A percentile compares a stretch with the other conserved stretches of the same genome.
Conservation (phyloP, 179 eudicot species). For the Beta lomatogona region DNA sequence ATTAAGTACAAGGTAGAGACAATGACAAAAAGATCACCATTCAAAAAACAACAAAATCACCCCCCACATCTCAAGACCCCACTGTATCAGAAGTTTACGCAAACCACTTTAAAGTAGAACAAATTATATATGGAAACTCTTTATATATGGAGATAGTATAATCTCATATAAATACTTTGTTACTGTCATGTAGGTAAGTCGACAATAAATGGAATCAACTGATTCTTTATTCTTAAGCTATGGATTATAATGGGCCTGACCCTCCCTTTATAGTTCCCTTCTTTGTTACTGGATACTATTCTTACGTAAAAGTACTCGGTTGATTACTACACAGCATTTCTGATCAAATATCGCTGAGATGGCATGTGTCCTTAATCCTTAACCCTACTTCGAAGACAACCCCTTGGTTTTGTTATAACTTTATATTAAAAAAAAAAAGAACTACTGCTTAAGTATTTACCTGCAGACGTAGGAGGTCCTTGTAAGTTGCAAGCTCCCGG, state of each 20-base stretch:
- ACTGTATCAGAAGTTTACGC: not conserved
- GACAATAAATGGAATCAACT: not conserved
- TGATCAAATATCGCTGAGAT: too few relatives aligned
- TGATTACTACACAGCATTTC: too few relatives aligned
- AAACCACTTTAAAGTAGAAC: not conserved
- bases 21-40: not conserved
- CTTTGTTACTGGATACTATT: too few relatives aligned
- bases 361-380: too few relatives aligned
- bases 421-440: not conserved
- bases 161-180: not conserved
- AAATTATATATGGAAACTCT: not conserved
- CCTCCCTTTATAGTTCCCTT: too few relatives aligned
- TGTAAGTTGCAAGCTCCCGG: slow-evolving; percentile 90
- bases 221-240: not conserved
- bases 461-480: slow-evolving; percentile 96
- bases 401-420: not conserved
- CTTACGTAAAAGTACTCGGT: too few relatives aligned
- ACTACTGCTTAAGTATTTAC: slow-evolving; percentile 34
- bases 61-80: not conserved
- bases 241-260: not conserved
- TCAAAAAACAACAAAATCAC: not conserved
- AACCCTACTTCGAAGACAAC: too few relatives aligned
- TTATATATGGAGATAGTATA: not conserved
- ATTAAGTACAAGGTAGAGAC: not conserved
- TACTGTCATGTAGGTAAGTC: not conserved